Conservation (phyloP, 2,329 filamentous ascomycete genomes). For the Phialocephala sp. region DNA sequence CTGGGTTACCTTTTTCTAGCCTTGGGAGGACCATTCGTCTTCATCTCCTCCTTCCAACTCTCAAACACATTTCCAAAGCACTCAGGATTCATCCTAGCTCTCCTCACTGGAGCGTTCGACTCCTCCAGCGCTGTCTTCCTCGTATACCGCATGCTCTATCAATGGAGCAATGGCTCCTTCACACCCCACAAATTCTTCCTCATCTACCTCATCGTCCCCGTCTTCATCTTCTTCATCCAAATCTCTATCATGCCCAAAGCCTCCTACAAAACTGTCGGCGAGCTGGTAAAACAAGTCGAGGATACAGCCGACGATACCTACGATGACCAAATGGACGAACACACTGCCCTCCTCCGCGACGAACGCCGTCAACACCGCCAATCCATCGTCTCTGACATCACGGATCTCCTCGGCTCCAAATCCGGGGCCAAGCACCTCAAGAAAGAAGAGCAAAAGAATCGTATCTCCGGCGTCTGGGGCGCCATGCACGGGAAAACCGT, state of each 20-base stretch:
- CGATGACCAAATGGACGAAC: conserved; percentile 64
- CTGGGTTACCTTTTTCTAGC: conserved; percentile 78
- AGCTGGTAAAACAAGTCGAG: conserved; percentile 78
- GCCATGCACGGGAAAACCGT: conserved; percentile 78
- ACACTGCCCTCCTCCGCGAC: conserved; percentile 46
- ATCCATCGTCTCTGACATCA: conserved; percentile 65
- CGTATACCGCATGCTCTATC: conserved; percentile 73
- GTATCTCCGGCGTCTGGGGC: conserved; percentile 78
- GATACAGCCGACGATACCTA: conserved; percentile 48
- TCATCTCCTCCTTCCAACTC: conserved; percentile 83
- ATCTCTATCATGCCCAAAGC: conserved; percentile 73
- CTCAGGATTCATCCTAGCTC: conserved; percentile 79
- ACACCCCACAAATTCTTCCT: conserved; percentile 74
- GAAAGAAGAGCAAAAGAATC: conserved; percentile 72
- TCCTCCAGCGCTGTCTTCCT: conserved; percentile 81
- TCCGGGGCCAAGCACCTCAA: conserved; percentile 66
- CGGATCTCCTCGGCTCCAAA: conserved; percentile 72
- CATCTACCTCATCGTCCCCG: conserved; percentile 72
- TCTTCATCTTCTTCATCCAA: conserved; percentile 69
- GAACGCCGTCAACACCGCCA: conserved; percentile 52
- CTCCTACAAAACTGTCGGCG: conserved; percentile 85
- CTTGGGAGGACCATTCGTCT: conserved; percentile 80
- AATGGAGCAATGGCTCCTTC: conserved; percentile 61
- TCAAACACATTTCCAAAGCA: conserved; percentile 82
- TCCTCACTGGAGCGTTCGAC: conserved; percentile 83